These are phyloP conservation scores for Pugionium cornutum DNA, from an alignment of 345 rosid species.

Conservation along the genomic window DNA sequence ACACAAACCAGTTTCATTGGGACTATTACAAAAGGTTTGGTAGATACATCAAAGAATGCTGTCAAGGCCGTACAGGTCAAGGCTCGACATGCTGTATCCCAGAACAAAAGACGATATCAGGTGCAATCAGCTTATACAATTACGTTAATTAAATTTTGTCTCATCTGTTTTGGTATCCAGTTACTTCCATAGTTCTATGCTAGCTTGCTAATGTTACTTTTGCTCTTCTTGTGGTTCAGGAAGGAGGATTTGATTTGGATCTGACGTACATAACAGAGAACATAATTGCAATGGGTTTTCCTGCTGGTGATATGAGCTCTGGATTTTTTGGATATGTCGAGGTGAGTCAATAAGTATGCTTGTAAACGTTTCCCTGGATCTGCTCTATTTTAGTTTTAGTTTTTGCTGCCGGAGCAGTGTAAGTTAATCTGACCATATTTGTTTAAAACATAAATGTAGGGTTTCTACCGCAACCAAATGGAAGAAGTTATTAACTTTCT, in stretches of 20 bases:
- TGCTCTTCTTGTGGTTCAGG: constrained; percentile 46
- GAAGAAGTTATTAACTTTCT: constrained; percentile 91
- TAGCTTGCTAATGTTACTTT: constrained; percentile 13
- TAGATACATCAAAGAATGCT: constrained; percentile 83
- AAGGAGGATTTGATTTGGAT: constrained; percentile 90
- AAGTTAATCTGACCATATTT: constrained; percentile 6
- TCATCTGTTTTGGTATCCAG: not conserved
- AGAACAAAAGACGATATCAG: constrained; percentile 88
- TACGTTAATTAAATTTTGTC: not conserved
- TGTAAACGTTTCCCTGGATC: not conserved
- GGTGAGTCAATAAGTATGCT: constrained; percentile 44
- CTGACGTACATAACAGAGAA: constrained; percentile 84
- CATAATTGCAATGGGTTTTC: constrained; percentile 92
- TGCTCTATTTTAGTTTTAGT: constrained; percentile 7
- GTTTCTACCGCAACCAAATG: constrained; percentile 88
- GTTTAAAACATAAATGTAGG: constrained; percentile 55
- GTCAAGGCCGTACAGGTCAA: constrained; percentile 89
- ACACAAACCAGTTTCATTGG: constrained; percentile 67
- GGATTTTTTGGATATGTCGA: constrained; percentile 87
- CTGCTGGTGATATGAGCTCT: constrained; percentile 95
- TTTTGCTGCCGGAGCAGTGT: constrained; percentile 2
- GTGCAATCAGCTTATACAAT: constrained; percentile 33
- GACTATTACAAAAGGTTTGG: constrained; percentile 70
- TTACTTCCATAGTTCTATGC: constrained; percentile 25
- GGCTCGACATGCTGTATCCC: constrained; percentile 89